phyloP scores from a whole-genome alignment of 177 flowering plant genomes.

The Vitis hybrid region DNA sequence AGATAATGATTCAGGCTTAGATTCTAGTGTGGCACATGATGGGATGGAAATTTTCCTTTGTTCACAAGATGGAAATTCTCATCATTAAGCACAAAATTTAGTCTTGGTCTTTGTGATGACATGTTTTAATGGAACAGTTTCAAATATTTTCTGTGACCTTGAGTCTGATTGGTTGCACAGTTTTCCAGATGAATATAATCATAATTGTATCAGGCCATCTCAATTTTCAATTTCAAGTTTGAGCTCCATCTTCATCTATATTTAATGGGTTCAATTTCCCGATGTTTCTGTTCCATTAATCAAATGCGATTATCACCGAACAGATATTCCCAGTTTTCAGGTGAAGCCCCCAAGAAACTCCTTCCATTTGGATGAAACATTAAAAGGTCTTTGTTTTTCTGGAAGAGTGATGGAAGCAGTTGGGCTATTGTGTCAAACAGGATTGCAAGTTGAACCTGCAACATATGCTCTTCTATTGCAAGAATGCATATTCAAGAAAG shows the following conservation, averaged over 20 bases:
- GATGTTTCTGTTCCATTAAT: slow-evolving; percentile 10
- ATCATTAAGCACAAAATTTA: too few relatives aligned
- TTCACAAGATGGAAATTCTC: too few relatives aligned
- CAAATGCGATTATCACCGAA: slow-evolving; percentile 24
- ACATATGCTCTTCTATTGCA: slow-evolving; percentile 75
- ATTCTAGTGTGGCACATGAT: too few relatives aligned
- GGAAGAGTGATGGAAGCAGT: slow-evolving; percentile 70
- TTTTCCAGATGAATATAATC: not conserved
- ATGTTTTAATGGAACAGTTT: too few relatives aligned
- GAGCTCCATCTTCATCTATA: not conserved
- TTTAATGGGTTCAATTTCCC: not conserved
- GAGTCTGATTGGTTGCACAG: too few relatives aligned
- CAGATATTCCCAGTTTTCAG: slow-evolving; percentile 62
- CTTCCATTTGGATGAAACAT: slow-evolving; percentile 35
- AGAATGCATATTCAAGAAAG: slow-evolving; percentile 68
- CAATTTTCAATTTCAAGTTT: not conserved
- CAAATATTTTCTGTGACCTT: too few relatives aligned
- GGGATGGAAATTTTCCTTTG: too few relatives aligned
- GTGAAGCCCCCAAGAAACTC: slow-evolving; percentile 19
- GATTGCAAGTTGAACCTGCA: slow-evolving; percentile 29
- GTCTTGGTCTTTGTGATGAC: too few relatives aligned
- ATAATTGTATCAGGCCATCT: not conserved
- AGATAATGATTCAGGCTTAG: too few relatives aligned
- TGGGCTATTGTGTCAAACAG: slow-evolving; percentile 47
- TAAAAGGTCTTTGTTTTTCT: slow-evolving; percentile 53